Evolutionary conservation across 2,329 filamentous ascomycete species (phyloP), one percentile per base, ranked within the genome.

Genomic region (Aspergillus ochraceus): DNA sequence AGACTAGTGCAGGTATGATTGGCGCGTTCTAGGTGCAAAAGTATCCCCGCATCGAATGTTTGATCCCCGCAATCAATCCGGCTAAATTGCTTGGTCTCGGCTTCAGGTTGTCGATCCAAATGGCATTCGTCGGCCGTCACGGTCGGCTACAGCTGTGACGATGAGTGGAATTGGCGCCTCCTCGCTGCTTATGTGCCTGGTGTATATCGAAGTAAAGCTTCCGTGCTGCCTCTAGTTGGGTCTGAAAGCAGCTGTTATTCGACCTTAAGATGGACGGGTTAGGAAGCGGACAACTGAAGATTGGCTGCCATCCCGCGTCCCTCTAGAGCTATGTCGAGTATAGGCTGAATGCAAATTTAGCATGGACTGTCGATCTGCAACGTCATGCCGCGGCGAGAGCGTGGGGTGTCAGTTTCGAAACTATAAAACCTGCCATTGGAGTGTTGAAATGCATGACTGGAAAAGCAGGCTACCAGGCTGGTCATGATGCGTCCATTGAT

Each of bases 281-380:
- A 42, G 36, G 36, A 42, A 42, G 14, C 17, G 36, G 36, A 6
- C 12, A n/a, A n/a, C 8, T 4, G 2, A n/a, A 32, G 32, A 36
- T 36, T 11, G 11, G 12, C 32, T 36, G 32, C 36, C 36, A 17
- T 22, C 30, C 49, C 49, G 30, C 49, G 30, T 6, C 29, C 29
- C 17, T 12, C 9, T 24, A 26, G 49, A 22, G 14, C n/a, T 24
- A 19, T 26, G 36, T 10, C 30, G 8, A 60, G 14, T 49, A 60
- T 56, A 60, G 58, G 49, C 58, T 60, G 58, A 60, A 57, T 60
- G 50, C 39, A 29, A 52, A 39, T 60, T 60, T 56, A 54, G 58
- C 58, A 57, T 57, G 54, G 49, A 32, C 30, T n/a, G 30, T 5
- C 19, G 24, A 11, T 26, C 36, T 6, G 17, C n/a, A 42, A 42